Conservation (phyloP, 208 protist genomes). For the Porcisia deanei region DNA sequence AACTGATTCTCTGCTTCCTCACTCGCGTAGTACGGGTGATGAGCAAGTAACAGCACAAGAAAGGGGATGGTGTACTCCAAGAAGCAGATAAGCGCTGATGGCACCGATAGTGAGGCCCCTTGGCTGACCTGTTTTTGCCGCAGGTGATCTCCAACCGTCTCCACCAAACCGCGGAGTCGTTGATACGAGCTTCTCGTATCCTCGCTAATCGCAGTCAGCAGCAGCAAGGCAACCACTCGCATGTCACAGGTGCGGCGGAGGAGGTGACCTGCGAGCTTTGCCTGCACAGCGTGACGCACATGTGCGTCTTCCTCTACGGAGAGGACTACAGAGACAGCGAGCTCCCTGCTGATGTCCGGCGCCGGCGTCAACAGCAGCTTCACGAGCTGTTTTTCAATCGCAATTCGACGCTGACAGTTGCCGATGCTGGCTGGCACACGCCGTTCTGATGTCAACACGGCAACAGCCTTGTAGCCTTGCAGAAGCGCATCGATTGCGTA, state of each 20-base stretch:
- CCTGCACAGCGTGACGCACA: constrained; percentile 61
- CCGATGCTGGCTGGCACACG: constrained; percentile 14
- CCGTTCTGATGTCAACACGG: neutral
- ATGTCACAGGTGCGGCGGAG: constrained; percentile 49
- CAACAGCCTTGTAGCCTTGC: constrained; percentile 34
- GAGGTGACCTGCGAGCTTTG: constrained; percentile 47
- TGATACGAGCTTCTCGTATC: constrained; percentile 57
- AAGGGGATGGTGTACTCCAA: constrained; percentile 84
- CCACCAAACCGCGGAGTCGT: constrained; percentile 44
- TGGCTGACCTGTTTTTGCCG: constrained; percentile 40
- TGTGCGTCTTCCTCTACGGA: constrained; percentile 62
- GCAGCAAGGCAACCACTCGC: constrained; percentile 65
- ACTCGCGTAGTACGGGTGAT: constrained; percentile 73
- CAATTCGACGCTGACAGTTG: constrained; percentile 43
- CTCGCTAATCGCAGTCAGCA: constrained; percentile 72
- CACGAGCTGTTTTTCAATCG: constrained; percentile 59
- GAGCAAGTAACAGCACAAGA: constrained; percentile 76
- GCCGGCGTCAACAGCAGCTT: constrained; percentile 54
- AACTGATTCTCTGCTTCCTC: constrained; percentile 49
- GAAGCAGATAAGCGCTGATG: constrained; percentile 61
- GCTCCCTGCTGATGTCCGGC: constrained; percentile 53
- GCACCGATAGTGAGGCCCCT: constrained; percentile 45
- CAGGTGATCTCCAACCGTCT: constrained; percentile 54
- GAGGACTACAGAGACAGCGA: constrained; percentile 63
- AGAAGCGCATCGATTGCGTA: constrained; percentile 38